A percentile compares a stretch with the other conserved stretches of the same genome.
phyloP scores from a whole-genome alignment of 176 grass and related monocot genomes.

The Coix lacrymajobi region DNA sequence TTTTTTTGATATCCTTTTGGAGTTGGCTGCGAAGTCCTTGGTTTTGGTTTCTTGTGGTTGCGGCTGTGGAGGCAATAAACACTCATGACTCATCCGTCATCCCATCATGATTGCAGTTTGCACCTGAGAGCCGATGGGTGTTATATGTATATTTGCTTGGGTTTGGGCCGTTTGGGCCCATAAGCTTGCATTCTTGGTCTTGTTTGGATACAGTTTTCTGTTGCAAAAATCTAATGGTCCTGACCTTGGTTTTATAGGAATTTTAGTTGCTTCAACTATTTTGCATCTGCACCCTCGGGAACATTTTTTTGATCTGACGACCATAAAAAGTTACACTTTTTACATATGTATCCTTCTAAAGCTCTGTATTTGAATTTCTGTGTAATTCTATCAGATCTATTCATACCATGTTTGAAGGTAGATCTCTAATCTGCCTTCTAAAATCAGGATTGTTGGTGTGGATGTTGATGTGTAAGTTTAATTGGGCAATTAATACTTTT shows the following conservation, averaged over 20 bases:
- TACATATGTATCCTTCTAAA: constrained; percentile 22
- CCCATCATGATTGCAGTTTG: constrained; percentile 6
- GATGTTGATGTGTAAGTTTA: neutral
- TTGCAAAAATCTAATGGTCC: constrained; percentile 15
- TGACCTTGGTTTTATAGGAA: constrained; percentile 22
- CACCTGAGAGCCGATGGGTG: neutral
- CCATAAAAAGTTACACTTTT: neutral
- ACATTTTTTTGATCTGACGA: neutral
- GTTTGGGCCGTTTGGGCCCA: constrained; percentile 5
- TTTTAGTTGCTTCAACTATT: constrained; percentile 28
- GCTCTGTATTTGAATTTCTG: constrained; percentile 16
- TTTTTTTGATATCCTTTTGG: constrained; percentile 17
- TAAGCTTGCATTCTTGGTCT: constrained; percentile 14
- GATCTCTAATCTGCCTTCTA: neutral
- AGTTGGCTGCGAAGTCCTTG: constrained; percentile 2
- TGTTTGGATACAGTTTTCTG: constrained; percentile 19
- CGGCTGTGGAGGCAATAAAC: neutral
- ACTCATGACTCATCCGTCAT: no score
- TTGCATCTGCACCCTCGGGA: constrained; percentile 27
- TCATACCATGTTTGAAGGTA: neutral
- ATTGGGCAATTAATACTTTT: neutral
- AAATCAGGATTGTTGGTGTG: no score
- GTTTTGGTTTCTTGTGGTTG: neutral
- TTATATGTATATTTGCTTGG: constrained; percentile 16
- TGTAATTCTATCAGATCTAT: neutral